Base-by-base conservation (phyloP, 495 filamentous ascomycete genomes). In the Neurospora discreta region DNA sequence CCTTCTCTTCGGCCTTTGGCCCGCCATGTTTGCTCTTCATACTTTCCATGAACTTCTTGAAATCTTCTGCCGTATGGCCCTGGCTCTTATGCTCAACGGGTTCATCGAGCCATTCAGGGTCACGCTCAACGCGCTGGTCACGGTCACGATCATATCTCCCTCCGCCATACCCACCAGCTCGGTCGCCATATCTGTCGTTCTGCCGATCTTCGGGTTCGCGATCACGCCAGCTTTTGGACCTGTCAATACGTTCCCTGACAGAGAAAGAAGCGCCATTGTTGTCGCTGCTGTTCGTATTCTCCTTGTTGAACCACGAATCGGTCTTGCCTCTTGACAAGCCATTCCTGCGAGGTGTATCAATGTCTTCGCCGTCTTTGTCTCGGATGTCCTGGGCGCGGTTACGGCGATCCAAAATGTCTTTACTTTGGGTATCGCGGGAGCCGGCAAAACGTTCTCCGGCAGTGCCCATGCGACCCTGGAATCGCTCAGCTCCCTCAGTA, bases 1-100 rank as follows among this genome's bases (percentile, higher is more conserved):
- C 80, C 78, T 88, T 89, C 72, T 88, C 86, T 43, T 80, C 78
- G 81, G 86, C 6, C 71, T 79, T 78, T 77, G 76, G 46, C 1
- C 77, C 75, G 74, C 71, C 77, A 83, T 80, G 72, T 43, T 79
- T 81, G 69, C 79, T 82, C 79, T 95, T 97, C 94, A 97, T 96
- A 68, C 83, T 85, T 74, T 95, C 92, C 82, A 98, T 97, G 89
- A 96, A 99, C 72, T 90, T 91, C 81, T 97, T 91, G 79, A 99
- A 98, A 71, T 98, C 93, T 76, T 96, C 93, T 77, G 92, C 90
- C 11, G 92, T 97, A 77, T 91, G 92, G 20, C 85, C 89, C 71
- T 89, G 88, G 60, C 85, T 79, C 73, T 90, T 90, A 68, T 90
- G 87, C 68, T 91, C 92, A 44, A 88, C 88, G 41, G 89, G 90